Evolutionary conservation across 139 green algal genomes (phyloP).

Genomic region (Dunaliella primolecta): DNA sequence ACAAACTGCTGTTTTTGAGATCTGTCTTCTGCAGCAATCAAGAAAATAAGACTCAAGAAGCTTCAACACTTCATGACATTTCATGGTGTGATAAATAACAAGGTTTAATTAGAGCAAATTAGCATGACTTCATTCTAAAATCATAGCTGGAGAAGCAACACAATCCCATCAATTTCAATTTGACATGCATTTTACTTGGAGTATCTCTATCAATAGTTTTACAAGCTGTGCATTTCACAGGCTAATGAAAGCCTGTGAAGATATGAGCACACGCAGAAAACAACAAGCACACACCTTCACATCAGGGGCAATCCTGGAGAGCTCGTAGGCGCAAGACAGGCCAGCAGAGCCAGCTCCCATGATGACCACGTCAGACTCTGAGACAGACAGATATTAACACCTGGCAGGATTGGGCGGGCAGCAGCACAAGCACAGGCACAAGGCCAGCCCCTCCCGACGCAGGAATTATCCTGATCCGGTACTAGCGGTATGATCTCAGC

Average conservation of each 20-base stretch:
- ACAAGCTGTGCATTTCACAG: neutral
- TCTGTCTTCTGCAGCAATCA: too few relatives aligned
- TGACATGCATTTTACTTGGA: too few relatives aligned
- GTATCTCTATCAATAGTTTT: too few relatives aligned
- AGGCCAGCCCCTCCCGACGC: conserved; percentile 36
- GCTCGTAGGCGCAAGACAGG: conserved; percentile 91
- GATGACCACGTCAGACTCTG: conserved; percentile 65
- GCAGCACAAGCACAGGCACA: neutral
- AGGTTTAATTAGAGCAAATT: too few relatives aligned
- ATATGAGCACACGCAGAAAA: neutral
- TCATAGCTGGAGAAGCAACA: too few relatives aligned
- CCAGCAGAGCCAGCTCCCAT: conserved; percentile 76
- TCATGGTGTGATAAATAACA: too few relatives aligned
- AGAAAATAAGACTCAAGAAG: too few relatives aligned
- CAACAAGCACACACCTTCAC: conserved; percentile 55
- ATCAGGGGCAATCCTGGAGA: conserved; percentile 86
- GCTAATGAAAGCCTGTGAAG: neutral
- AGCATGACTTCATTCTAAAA: too few relatives aligned
- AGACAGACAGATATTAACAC: neutral
- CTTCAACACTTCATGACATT: too few relatives aligned
- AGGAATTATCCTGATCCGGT: conserved; percentile 44
- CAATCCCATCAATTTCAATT: too few relatives aligned
- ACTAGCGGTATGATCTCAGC: conserved; percentile 37
- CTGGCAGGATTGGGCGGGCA: neutral
- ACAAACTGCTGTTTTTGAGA: too few relatives aligned